A percentile compares a stretch with the other conserved stretches of the same genome.
phyloP scores from a whole-genome alignment of 192 early-diverging fungal species.

The Podila horticola region DNA sequence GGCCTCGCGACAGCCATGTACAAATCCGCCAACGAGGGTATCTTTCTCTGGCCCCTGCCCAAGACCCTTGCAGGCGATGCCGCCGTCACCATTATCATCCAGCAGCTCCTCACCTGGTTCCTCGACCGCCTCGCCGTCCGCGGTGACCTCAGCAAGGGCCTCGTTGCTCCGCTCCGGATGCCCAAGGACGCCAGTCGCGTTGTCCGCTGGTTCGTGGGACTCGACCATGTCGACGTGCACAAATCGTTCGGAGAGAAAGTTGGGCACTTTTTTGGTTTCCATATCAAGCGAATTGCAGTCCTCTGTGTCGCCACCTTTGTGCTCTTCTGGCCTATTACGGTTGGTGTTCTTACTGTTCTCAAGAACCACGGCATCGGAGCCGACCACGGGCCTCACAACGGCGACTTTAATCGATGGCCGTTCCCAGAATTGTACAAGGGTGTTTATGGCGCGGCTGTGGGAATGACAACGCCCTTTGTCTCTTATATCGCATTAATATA shows the following conservation, averaged over 20 bases:
- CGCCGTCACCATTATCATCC: conserved; percentile 22
- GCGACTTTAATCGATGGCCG: conserved; percentile 24
- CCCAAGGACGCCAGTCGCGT: conserved; percentile 12
- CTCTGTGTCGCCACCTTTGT: conserved; percentile 20
- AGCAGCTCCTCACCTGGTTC: conserved; percentile 21
- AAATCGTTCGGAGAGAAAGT: conserved; percentile 1
- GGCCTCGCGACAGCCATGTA: conserved; percentile 27
- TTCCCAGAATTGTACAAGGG: conserved; percentile 26
- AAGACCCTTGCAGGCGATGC: conserved; percentile 25
- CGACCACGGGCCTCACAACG: conserved; percentile 8
- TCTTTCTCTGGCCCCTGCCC: conserved; percentile 24
- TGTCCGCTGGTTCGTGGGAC: conserved; percentile 22
- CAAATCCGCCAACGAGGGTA: conserved; percentile 5
- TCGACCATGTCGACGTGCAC: not conserved
- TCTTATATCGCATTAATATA: conserved; percentile 28
- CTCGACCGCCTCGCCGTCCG: conserved; percentile 23
- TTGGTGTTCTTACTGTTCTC: conserved; percentile 7
- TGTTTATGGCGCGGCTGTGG: conserved; percentile 11
- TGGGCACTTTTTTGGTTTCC: conserved; percentile 2
- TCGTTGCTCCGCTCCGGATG: conserved; percentile 19
- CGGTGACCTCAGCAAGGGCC: conserved; percentile 20
- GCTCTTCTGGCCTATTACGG: conserved; percentile 23
- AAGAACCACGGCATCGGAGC: conserved; percentile 9
- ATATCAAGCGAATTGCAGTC: conserved; percentile 14
- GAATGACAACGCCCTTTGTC: conserved; percentile 27